A percentile compares a stretch with the other conserved stretches of the same genome.
Conservation (phyloP, 768 basidiomycete species). For the Amanita subjunquillea region DNA sequence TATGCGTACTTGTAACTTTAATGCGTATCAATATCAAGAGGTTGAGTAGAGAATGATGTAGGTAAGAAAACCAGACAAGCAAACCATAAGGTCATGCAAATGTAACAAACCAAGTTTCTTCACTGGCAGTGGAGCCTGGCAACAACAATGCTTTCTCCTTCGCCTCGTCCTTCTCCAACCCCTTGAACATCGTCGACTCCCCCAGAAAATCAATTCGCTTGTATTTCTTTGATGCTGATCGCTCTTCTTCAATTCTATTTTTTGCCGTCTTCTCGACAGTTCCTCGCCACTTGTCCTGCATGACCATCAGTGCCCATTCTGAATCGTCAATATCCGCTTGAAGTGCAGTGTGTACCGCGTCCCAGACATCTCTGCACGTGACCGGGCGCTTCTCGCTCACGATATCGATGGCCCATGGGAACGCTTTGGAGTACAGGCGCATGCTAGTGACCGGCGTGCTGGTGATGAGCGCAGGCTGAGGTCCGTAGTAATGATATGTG, state of each 20-base stretch:
- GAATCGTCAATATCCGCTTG: conserved; percentile 50
- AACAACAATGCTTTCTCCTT: conserved; percentile 39
- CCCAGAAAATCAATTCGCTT: conserved; percentile 61
- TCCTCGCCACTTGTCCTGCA: conserved; percentile 31
- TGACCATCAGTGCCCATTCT: conserved; percentile 52
- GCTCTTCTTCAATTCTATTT: conserved; percentile 30
- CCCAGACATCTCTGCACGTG: conserved; percentile 47
- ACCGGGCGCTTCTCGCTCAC: conserved; percentile 22
- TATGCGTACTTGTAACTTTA: neutral
- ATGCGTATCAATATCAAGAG: neutral
- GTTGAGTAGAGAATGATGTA: too few relatives aligned
- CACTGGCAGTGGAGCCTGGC: conserved; percentile 28
- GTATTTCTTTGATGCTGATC: conserved; percentile 17
- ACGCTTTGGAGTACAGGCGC: conserved; percentile 47
- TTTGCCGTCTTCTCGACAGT: conserved; percentile 40
- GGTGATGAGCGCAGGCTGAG: conserved; percentile 24
- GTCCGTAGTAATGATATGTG: conserved; percentile 28
- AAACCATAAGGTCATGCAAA: neutral
- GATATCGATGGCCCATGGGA: conserved; percentile 61
- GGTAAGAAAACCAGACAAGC: neutral
- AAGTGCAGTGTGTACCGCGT: conserved; percentile 36
- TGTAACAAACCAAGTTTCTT: conserved; percentile 55
- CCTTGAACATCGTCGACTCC: conserved; percentile 46
- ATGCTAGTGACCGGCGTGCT: conserved; percentile 24
- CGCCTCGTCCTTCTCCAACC: conserved; percentile 50